phyloP scores from a whole-genome alignment of 1,139 yeast genomes.

The Candida albicans region DNA sequence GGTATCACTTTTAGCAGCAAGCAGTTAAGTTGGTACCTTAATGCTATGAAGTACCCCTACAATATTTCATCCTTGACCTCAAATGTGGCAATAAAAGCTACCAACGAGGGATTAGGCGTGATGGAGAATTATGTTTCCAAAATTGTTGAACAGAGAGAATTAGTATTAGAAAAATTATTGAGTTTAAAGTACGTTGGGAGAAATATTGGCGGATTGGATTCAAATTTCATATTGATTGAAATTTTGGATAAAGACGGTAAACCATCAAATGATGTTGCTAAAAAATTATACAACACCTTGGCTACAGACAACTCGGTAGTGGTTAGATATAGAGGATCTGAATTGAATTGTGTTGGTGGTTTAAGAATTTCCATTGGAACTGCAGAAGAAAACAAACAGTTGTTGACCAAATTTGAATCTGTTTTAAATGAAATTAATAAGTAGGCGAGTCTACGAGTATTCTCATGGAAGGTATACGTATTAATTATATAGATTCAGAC shows the following conservation, averaged over 20 bases:
- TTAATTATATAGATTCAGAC: neutral
- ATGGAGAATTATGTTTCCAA: constrained; percentile 58
- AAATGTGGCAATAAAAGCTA: constrained; percentile 71
- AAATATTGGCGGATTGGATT: constrained; percentile 82
- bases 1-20: constrained; percentile 74
- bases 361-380: constrained; percentile 89
- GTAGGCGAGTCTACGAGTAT: neutral
- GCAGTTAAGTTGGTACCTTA: constrained; percentile 64
- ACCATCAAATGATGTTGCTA: constrained; percentile 73
- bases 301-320: constrained; percentile 79
- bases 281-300: constrained; percentile 59
- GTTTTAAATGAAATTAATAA: constrained; percentile 13
- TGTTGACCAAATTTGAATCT: constrained; percentile 52
- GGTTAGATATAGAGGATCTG: constrained; percentile 87
- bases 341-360: constrained; percentile 85
- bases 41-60: constrained; percentile 94
- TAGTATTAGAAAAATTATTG: constrained; percentile 53
- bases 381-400: constrained; percentile 59
- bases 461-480: neutral
- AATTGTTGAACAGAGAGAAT: constrained; percentile 55
- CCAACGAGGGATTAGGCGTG: constrained; percentile 52
- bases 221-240: constrained; percentile 80
- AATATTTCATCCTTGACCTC: constrained; percentile 86
- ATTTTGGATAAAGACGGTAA: constrained; percentile 59
- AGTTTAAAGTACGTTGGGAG: constrained; percentile 63